phyloP scores from a whole-genome alignment of 2,329 filamentous ascomycete genomes.

The Phaeosphaeriaceae sp. region DNA sequence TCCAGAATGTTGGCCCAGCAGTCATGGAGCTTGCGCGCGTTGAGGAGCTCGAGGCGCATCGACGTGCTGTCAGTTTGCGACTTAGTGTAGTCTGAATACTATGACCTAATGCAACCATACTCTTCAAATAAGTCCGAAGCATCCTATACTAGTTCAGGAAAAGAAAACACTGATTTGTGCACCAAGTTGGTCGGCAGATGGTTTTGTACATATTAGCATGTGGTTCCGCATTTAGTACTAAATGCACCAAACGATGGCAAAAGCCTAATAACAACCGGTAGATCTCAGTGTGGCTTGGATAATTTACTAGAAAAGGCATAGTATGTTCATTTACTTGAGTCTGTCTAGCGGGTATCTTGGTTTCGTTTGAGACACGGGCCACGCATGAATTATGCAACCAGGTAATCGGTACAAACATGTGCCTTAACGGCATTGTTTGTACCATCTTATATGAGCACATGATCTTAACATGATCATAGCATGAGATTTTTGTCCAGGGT shows the following conservation, averaged over 20 bases:
- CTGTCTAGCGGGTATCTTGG: background rate
- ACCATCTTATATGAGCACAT: constrained; percentile 1
- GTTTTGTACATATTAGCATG: background rate
- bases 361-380: constrained; percentile 5
- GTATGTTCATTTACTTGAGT: constrained; percentile 8
- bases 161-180: too few relatives aligned
- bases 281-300: background rate
- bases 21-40: constrained; percentile 96
- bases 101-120: background rate
- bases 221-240: background rate
- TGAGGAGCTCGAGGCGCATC: constrained; percentile 92
- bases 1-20: constrained; percentile 82
- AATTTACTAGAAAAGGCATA: constrained; percentile 1
- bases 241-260: too few relatives aligned
- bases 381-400: constrained; percentile 10
- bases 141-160: too few relatives aligned
- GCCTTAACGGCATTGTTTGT: constrained; percentile 1
- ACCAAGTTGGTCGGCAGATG: too few relatives aligned
- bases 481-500: too few relatives aligned
- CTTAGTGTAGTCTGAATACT: constrained; percentile 51
- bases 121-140: too few relatives aligned
- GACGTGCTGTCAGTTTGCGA: constrained; percentile 72
- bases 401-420: background rate
- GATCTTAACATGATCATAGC: constrained; percentile 3
- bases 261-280: background rate